These are phyloP conservation scores for Ceratobasidium sp. DNA, from an alignment of 1,284 basidiomycete genomes.

Conservation along the genomic window DNA sequence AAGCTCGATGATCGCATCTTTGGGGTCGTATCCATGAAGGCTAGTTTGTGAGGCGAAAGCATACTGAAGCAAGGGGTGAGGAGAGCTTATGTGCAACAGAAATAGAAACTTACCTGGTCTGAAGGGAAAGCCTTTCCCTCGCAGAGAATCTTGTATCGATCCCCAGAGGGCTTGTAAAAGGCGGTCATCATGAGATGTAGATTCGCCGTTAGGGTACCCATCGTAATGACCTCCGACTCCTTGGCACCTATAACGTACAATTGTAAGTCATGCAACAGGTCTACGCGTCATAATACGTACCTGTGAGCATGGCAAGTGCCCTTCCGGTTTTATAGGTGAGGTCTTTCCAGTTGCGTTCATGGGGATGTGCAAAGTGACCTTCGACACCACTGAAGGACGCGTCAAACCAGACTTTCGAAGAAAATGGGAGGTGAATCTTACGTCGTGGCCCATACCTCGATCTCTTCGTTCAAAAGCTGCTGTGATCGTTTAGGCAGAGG, in stretches of 20 bases:
- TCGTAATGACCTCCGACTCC: constrained; percentile 90
- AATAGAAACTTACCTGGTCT: constrained; percentile 74
- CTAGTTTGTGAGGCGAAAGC: constrained; percentile 90
- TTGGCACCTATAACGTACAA: constrained; percentile 71
- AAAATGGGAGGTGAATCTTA: constrained; percentile 54
- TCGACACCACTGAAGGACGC: constrained; percentile 75
- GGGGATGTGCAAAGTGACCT: constrained; percentile 92
- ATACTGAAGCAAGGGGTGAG: constrained; percentile 68
- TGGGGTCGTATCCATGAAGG: constrained; percentile 82
- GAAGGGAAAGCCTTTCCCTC: constrained; percentile 96
- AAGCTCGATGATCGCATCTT: constrained; percentile 80
- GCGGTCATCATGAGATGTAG: constrained; percentile 93
- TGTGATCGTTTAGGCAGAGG: constrained; percentile 79
- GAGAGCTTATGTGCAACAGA: constrained; percentile 11
- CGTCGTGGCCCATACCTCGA: constrained; percentile 88
- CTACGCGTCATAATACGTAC: not conserved
- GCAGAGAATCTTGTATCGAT: constrained; percentile 93
- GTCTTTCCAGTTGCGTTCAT: constrained; percentile 84
- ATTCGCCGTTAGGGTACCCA: constrained; percentile 94
- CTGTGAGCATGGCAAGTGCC: constrained; percentile 30
- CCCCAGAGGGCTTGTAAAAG: constrained; percentile 89
- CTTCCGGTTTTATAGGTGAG: constrained; percentile 68
- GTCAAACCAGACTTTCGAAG: not conserved
- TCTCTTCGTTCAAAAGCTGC: constrained; percentile 81
- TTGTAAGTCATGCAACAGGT: constrained; percentile 6